Conservation (phyloP, 2,329 filamentous ascomycete genomes). For the Diatrype stigma region DNA sequence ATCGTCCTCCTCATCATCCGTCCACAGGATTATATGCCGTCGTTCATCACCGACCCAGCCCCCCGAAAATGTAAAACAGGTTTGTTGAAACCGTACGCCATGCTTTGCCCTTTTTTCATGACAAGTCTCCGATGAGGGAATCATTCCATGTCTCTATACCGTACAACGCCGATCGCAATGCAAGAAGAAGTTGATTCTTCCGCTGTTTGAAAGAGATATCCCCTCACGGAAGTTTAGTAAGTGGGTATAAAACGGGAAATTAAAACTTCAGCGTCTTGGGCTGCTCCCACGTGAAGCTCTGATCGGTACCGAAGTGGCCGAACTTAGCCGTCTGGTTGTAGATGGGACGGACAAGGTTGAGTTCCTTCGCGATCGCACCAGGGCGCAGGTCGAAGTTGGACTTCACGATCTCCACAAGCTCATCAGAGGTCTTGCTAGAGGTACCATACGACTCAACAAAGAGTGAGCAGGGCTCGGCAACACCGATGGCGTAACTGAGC, state of each 20-base stretch:
- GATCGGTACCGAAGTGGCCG: conserved; percentile 97
- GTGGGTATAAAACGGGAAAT: conserved; percentile 29
- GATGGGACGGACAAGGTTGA: conserved; percentile 92
- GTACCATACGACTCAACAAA: conserved; percentile 98
- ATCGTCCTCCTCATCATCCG: neutral
- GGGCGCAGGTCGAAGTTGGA: conserved; percentile 97
- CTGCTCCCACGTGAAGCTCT: conserved; percentile 97
- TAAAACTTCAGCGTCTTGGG: conserved; percentile 93
- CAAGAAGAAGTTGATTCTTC: conserved; percentile 37
- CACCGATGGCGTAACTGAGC: conserved; percentile 98
- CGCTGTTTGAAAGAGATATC: conserved; percentile 25
- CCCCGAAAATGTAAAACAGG: conserved; percentile 15
- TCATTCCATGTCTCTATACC: conserved; percentile 29
- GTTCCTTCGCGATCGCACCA: conserved; percentile 97
- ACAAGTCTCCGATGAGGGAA: conserved; percentile 34
- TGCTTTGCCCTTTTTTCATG: conserved; percentile 31
- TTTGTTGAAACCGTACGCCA: conserved; percentile 37
- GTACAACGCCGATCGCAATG: conserved; percentile 33
- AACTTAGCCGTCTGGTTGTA: conserved; percentile 99
- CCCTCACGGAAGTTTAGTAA: conserved; percentile 22
- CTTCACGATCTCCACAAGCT: conserved; percentile 92
- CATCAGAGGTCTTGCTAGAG: conserved; percentile 79
- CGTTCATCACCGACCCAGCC: neutral
- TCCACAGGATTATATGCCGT: neutral
- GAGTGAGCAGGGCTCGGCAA: conserved; percentile 94